These are phyloP conservation scores for Amanita molliuscula DNA, from an alignment of 768 basidiomycete species.

Conservation along the genomic window DNA sequence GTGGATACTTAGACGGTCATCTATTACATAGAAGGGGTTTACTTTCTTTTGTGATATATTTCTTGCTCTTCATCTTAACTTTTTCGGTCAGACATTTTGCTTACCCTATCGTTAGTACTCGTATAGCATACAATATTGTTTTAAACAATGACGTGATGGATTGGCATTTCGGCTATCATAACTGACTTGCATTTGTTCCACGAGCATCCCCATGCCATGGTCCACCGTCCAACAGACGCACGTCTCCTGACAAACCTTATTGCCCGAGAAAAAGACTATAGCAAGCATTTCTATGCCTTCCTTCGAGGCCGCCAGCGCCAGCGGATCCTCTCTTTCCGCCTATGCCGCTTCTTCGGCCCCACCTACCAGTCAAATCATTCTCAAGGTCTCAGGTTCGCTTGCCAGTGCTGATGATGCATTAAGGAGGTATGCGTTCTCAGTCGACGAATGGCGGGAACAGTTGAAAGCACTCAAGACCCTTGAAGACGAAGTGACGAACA, in stretches of 20 bases:
- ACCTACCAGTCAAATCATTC: constrained; percentile 40
- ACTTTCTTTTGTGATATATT: constrained; percentile 2
- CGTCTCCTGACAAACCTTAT: constrained; percentile 62
- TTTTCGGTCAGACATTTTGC: not conserved
- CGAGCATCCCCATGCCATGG: constrained; percentile 31
- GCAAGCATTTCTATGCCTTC: constrained; percentile 46
- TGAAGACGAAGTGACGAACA: constrained; percentile 64
- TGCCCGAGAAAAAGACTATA: constrained; percentile 60
- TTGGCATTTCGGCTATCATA: not conserved
- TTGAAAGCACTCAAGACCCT: constrained; percentile 50
- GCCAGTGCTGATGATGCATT: constrained; percentile 63
- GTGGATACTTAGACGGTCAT: not conserved
- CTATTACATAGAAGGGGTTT: constrained; percentile 4
- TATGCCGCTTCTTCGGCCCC: constrained; percentile 62
- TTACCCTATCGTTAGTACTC: not conserved
- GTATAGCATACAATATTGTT: not conserved
- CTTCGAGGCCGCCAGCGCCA: constrained; percentile 53
- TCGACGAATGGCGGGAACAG: constrained; percentile 59
- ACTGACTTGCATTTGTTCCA: not conserved
- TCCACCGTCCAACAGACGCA: constrained; percentile 64
- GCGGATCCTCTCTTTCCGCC: constrained; percentile 57
- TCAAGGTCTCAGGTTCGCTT: constrained; percentile 46
- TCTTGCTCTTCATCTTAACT: not conserved
- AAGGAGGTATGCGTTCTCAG: constrained; percentile 41
- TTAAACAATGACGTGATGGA: not conserved